These are phyloP conservation scores for Alternaria longipes DNA, from an alignment of 2,329 filamentous ascomycete species.

Conservation along the genomic window DNA sequence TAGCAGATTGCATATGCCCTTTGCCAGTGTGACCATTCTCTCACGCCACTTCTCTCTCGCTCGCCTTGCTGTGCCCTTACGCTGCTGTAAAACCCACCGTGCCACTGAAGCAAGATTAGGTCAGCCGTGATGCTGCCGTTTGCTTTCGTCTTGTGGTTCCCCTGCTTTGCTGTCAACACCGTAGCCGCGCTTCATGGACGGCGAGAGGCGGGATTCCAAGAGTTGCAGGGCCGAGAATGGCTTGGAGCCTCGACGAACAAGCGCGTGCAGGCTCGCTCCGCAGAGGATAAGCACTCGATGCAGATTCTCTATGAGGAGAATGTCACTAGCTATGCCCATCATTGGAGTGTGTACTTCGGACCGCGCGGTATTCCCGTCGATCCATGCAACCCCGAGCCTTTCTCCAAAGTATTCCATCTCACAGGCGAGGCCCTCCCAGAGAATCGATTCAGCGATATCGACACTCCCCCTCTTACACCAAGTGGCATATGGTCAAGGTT, in stretches of 20 bases:
- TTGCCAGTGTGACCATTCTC: no score
- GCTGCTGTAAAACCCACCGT: no score
- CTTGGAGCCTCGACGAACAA: neutral
- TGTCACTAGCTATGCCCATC: neutral
- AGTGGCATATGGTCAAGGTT: neutral
- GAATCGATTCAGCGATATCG: neutral
- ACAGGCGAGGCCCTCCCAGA: no score
- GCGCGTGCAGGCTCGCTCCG: neutral
- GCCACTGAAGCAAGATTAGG: neutral
- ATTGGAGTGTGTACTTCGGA: neutral
- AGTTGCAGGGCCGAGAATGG: neutral
- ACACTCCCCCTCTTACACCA: neutral
- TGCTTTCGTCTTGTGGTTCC: neutral
- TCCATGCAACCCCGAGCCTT: neutral
- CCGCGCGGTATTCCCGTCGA: neutral
- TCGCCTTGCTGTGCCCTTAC: no score
- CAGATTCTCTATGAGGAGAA: neutral
- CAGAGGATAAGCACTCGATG: neutral
- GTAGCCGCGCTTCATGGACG: neutral
- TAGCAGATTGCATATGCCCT: no score
- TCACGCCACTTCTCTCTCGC: no score
- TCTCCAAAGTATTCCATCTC: neutral
- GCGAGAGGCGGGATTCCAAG: neutral
- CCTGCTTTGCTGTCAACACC: neutral
- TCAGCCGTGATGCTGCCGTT: neutral